phyloP scores from a whole-genome alignment of 2,329 filamentous ascomycete species.

The Myrmaecium sp. region DNA sequence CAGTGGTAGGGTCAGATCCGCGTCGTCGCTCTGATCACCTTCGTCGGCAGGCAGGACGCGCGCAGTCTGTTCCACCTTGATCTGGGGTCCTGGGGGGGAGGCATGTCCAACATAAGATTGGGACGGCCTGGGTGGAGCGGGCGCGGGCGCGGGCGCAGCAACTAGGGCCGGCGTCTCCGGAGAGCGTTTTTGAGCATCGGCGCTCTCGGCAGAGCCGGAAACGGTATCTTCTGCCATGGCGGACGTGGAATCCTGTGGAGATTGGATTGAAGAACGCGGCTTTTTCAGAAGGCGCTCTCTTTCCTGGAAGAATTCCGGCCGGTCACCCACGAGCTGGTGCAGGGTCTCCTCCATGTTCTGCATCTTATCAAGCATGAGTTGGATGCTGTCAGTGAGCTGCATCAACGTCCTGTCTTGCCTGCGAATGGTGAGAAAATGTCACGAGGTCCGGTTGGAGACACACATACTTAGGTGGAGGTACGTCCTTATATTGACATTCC shows the following conservation, averaged over 20 bases:
- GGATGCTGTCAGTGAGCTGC: conserved; percentile 29
- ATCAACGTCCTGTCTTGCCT: conserved; percentile 33
- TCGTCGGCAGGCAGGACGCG: too few species aligned
- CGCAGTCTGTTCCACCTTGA: conserved; percentile 5
- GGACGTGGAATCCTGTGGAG: too few species aligned
- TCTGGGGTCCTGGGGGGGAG: background rate
- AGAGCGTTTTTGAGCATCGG: conserved; percentile 1
- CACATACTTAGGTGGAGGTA: conserved; percentile 74
- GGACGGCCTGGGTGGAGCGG: background rate
- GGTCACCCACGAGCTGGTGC: too few species aligned
- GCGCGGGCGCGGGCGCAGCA: background rate
- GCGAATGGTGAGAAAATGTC: conserved; percentile 3
- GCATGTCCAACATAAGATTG: background rate
- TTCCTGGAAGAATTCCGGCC: too few species aligned
- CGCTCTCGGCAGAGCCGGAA: background rate
- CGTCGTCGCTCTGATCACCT: too few species aligned
- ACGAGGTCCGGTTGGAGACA: conserved; percentile 1
- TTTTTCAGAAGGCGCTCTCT: conserved; percentile 6
- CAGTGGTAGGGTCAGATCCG: conserved; percentile 53
- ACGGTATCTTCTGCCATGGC: background rate
- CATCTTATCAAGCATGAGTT: conserved; percentile 14
- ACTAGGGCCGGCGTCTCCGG: conserved; percentile 1
- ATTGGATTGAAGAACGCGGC: too few species aligned
- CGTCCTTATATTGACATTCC: conserved; percentile 77
- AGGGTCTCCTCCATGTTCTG: conserved; percentile 15